Evolutionary conservation across 1,284 basidiomycete species (phyloP), one percentile per base, ranked within the genome.

Genomic region (Marasmius oreades): DNA sequence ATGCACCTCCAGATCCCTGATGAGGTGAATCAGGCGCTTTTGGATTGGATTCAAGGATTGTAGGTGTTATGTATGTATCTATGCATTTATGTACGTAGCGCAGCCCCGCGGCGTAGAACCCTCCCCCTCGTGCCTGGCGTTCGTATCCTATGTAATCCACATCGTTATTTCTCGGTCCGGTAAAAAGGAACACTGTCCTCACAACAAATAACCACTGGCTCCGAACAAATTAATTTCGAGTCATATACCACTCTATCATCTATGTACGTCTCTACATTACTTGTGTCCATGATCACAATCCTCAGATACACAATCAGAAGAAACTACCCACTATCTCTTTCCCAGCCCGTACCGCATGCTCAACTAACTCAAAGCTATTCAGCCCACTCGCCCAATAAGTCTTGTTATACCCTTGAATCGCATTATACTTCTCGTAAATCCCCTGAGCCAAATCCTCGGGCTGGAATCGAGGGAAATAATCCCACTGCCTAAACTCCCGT

Each of bases 331-430:
- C 57, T 3, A 58, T 39, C 33, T 58, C 57, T 23, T 58, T 55
- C n/a, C 48, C 57, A n/a, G 57, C 48, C 16, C 53, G 20, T 11
- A 58, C 46, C 1, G 50, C 57, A 52, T 42, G 46, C 43, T 58
- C 57, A 3, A 58, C 53, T 6, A 44, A 51, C 51, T 58, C 57
- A 22, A 58, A 58, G 24, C 57, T 31, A 33, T 58, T 55, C 50
- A 58, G 47, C 16, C 48, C 57, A 44, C 52, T 54, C 1, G 50
- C 47, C 43, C 51, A 58, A 42, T 48, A 58, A 18, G 57, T 58
- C 11, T 52, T 46, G 16, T 37, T 33, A 36, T 58, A 36, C 11
- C 57, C 57, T 18, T 58, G 57, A 7, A 58, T n/a, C 2, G 23
- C 50, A 18, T 58, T 52, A 52, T 52, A 55, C 18, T 48, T 51